phyloP scores from a whole-genome alignment of 805 yeast species.

The Maudiozyma saulgeensis region DNA sequence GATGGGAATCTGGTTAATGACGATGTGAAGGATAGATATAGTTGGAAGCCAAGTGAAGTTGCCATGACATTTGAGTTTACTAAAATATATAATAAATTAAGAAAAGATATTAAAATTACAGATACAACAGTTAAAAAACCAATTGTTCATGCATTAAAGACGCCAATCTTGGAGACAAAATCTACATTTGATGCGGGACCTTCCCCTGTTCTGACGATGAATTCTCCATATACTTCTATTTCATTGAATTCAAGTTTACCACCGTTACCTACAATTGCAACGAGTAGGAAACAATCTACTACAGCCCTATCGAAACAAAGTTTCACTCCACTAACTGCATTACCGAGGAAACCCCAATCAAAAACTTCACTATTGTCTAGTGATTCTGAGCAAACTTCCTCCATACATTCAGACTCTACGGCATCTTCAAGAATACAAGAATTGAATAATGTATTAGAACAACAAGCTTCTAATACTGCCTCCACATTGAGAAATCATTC shows the following conservation, averaged over 20 bases:
- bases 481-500: background rate
- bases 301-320: constrained; percentile 13
- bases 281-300: constrained; percentile 18
- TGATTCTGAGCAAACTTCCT: background rate
- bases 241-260: constrained; percentile 6
- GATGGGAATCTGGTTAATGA: constrained; percentile 37
- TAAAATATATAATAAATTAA: constrained; percentile 30
- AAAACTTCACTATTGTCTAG: background rate
- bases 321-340: constrained; percentile 8
- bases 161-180: constrained; percentile 20
- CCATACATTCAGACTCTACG: background rate
- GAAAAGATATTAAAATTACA: constrained; percentile 14
- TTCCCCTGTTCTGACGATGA: constrained; percentile 20
- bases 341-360: constrained; percentile 3
- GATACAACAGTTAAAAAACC: constrained; percentile 10
- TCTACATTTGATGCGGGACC: constrained; percentile 23
- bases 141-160: constrained; percentile 16
- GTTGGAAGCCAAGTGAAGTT: constrained; percentile 58
- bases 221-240: constrained; percentile 15
- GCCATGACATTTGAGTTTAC: constrained; percentile 45
- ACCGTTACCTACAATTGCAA: constrained; percentile 17
- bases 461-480: background rate
- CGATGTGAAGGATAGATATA: constrained; percentile 41
- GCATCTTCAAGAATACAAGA: constrained; percentile 1
- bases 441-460: background rate